Conservation (phyloP, 2,329 filamentous ascomycete species). For the Trichoderma atroviride region DNA sequence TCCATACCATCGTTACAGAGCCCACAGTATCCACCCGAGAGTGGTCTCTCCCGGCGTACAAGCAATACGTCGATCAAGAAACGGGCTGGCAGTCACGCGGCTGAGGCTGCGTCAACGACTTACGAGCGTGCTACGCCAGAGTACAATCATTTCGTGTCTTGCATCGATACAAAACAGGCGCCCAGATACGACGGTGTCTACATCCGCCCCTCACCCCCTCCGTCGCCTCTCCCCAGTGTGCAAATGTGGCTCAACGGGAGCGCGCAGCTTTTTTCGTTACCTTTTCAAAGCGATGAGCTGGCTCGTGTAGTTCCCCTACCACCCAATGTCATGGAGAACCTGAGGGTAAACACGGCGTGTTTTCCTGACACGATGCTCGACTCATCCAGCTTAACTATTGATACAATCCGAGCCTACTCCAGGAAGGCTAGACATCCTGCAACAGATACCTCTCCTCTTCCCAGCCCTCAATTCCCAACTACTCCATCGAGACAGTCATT, state of each 20-base stretch:
- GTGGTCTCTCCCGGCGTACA: not conserved
- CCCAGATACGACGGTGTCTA: constrained; percentile 33
- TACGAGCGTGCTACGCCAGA: constrained; percentile 3
- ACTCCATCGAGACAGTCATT: constrained; percentile 36
- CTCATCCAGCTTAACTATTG: constrained; percentile 57
- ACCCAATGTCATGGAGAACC: constrained; percentile 56
- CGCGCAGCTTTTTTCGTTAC: constrained; percentile 36
- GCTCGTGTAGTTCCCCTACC: constrained; percentile 52
- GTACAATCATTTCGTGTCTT: constrained; percentile 20
- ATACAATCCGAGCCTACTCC: constrained; percentile 60
- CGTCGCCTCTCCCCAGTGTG: constrained; percentile 41
- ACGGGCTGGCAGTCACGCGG: not conserved
- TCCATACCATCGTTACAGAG: not conserved
- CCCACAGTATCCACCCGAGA: not conserved
- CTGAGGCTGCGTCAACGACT: constrained; percentile 9
- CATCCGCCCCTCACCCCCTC: constrained; percentile 40
- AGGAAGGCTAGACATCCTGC: constrained; percentile 53
- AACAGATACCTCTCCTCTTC: constrained; percentile 32
- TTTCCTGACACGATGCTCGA: constrained; percentile 64
- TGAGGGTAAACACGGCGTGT: constrained; percentile 56
- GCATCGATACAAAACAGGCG: constrained; percentile 6
- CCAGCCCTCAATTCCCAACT: constrained; percentile 28
- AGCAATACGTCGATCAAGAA: constrained; percentile 9
- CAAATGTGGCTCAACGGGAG: constrained; percentile 43
- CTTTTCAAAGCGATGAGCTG: constrained; percentile 40